Evolutionary conservation across 352 stramenopile genomes (phyloP), one percentile per base, ranked within the genome.

Genomic region (Pythium angustatum): DNA sequence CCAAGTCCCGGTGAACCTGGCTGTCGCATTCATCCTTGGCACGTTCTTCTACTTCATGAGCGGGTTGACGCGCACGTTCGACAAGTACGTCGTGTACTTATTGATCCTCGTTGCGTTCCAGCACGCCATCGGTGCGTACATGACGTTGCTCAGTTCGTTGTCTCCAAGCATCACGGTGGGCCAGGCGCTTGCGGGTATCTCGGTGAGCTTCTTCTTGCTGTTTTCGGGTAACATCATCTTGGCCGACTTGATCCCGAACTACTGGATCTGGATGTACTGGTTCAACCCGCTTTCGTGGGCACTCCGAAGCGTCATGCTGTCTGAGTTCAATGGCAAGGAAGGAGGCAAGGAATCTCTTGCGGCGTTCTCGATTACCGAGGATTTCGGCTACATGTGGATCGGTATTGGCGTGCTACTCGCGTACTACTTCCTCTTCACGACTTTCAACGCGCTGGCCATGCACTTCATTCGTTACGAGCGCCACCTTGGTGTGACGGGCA

Each of bases 41-140:
- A 80, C 89, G 15, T 78, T 85, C 67, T 85, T 88, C 63, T 97
- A 97, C 74, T 97, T 90, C 60, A 94, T 97, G 81, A 91, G 91
- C 66, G 89, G 88, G 0, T 68, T 97, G 36, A 80, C 71, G 5
- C 57, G 58, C 1, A 74, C 79, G 33, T 82, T 87, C 34, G 62
- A 75, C 43, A 85, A 86, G 58, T 96, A 84, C 66, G 77, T 96
- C 43, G 77, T 91, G 21, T 96, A 87, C 49, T 72, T 92, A 56
- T 56, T 83, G 1, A 81, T 96, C 34, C 62, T 96, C 14, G 68
- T 96, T 31, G 68, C 64, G 1, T 97, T 96, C 75, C 75, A 87
- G 65, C 81, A 90, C 52, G 78, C 78, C 11, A 87, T 90, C 27
- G 71, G 73, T 19, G 78, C 76, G 0, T 90, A 85, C 65, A 85